Evolutionary conservation across 2,329 filamentous ascomycete genomes (phyloP).

Genomic region (Hypoxylon sp.): DNA sequence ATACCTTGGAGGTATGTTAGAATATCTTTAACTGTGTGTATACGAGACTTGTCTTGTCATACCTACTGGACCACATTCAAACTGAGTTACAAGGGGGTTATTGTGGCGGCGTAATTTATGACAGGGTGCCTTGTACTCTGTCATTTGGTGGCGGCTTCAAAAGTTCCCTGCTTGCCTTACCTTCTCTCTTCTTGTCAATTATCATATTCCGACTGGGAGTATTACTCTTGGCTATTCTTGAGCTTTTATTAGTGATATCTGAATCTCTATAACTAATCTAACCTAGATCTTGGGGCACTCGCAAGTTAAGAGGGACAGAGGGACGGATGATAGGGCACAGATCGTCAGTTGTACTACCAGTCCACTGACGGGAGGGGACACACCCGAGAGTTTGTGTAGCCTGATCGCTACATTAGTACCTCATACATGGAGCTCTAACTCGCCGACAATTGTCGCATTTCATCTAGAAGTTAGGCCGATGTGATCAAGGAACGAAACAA

Average conservation of each 20-base stretch:
- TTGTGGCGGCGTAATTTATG: neutral
- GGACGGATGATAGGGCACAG: too few relatives aligned
- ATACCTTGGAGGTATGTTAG: neutral
- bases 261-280: neutral
- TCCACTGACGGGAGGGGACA: neutral
- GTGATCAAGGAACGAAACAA: neutral
- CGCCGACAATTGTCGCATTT: constrained; percentile 1
- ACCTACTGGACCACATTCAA: neutral
- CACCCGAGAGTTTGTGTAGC: constrained; percentile 9
- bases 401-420: constrained; percentile 8
- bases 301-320: neutral
- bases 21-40: neutral
- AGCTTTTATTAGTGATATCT: neutral
- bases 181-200: neutral
- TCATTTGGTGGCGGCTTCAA: neutral
- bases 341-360: neutral
- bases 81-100: neutral
- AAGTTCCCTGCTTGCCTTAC: neutral
- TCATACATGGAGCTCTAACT: neutral
- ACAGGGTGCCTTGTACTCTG: neutral
- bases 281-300: neutral
- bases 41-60: constrained; percentile 2
- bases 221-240: neutral
- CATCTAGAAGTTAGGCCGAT: neutral
- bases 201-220: neutral